phyloP scores from a whole-genome alignment of 805 yeast species.

The Saccharomyces mikatae region DNA sequence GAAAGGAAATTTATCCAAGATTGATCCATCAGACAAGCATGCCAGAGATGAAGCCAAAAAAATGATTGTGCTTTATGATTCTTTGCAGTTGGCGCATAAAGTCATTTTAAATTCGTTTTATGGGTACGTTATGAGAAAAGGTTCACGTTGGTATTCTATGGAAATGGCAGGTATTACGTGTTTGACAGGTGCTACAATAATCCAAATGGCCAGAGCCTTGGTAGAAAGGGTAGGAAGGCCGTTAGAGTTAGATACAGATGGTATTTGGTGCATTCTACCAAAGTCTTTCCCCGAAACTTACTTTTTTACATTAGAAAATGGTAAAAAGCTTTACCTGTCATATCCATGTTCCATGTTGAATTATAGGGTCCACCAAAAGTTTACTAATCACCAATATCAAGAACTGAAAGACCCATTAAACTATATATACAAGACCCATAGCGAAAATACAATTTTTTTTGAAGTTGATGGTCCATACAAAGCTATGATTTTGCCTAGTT shows the following conservation, averaged over 20 bases:
- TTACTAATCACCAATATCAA: conserved; percentile 93
- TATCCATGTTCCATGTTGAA: conserved; percentile 96
- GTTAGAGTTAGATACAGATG: conserved; percentile 94
- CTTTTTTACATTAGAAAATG: conserved; percentile 61
- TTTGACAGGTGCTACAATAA: conserved; percentile 93
- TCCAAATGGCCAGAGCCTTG: conserved; percentile 89
- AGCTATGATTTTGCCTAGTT: conserved; percentile 95
- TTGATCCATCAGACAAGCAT: conserved; percentile 46
- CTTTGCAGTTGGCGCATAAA: conserved; percentile 92
- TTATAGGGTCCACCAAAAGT: conserved; percentile 80
- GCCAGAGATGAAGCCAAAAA: conserved; percentile 84
- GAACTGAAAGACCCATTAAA: conserved; percentile 63
- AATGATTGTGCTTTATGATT: conserved; percentile 89
- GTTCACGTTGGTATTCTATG: conserved; percentile 98
- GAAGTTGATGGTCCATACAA: conserved; percentile 98
- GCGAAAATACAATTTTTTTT: conserved; percentile 92
- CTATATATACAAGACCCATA: conserved; percentile 62
- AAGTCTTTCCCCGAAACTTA: conserved; percentile 87
- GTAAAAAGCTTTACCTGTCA: conserved; percentile 68
- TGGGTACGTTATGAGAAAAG: conserved; percentile 98
- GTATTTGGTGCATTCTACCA: conserved; percentile 98
- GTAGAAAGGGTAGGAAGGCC: conserved; percentile 95
- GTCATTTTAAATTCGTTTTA: conserved; percentile 93
- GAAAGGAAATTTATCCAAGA: conserved; percentile 68
- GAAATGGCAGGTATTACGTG: conserved; percentile 99